A percentile compares a stretch with the other conserved stretches of the same genome.
Evolutionary conservation across 1,139 yeast species (phyloP).

Genomic region (Geotrichum carabidarum): DNA sequence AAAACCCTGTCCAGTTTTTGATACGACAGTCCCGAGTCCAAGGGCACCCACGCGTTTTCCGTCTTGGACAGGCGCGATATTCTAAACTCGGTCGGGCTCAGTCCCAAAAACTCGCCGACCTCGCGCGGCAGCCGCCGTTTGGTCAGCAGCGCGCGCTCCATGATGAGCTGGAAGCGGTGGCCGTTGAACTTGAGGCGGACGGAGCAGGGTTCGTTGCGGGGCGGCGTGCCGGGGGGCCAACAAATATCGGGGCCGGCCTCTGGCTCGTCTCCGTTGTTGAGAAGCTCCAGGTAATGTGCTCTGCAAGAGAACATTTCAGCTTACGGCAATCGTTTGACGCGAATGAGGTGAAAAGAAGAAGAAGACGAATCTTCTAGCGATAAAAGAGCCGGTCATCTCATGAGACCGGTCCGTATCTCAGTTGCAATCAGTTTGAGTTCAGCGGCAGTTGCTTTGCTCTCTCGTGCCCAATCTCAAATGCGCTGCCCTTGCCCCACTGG

Average conservation of each 20-base stretch:
- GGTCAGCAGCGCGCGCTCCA: not conserved
- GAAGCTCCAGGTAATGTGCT: no score
- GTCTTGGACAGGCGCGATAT: conserved; percentile 1
- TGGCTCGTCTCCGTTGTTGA: no score
- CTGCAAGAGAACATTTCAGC: no score
- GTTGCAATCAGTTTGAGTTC: no score
- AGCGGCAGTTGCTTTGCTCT: no score
- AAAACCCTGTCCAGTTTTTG: not conserved
- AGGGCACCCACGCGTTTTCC: not conserved
- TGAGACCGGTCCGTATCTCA: no score
- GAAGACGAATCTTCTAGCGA: not conserved
- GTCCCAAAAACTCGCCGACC: not conserved
- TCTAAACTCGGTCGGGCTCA: not conserved
- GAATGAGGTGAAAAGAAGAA: not conserved
- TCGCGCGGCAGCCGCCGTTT: not conserved
- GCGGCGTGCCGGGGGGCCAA: no score
- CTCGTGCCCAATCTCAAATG: no score
- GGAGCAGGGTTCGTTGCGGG: not conserved
- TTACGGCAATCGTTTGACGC: not conserved
- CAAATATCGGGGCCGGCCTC: no score
- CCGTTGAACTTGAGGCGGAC: not conserved
- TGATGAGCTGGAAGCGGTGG: not conserved
- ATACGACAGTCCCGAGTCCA: not conserved
- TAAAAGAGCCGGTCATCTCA: no score
- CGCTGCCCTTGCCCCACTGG: no score